Conservation (phyloP, 2,329 filamentous ascomycete species). For the Clonostachys sp. region DNA sequence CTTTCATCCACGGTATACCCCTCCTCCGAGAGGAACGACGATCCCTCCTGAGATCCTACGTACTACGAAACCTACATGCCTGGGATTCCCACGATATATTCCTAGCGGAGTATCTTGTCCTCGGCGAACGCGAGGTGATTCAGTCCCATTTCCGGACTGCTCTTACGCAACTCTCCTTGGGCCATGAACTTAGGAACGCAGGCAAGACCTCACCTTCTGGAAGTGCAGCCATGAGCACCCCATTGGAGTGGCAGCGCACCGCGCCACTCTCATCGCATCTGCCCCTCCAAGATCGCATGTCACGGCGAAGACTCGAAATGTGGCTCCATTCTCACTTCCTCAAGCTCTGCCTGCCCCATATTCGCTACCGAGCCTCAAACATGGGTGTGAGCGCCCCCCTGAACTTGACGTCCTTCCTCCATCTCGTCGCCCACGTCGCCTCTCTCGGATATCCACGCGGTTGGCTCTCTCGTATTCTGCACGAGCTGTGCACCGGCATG, state of each 20-base stretch:
- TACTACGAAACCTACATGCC: neutral
- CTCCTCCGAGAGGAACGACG: neutral
- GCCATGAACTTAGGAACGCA: neutral
- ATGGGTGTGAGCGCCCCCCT: neutral
- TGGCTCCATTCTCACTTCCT: constrained; percentile 1
- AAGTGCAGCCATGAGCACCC: neutral
- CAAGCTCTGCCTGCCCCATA: neutral
- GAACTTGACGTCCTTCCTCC: neutral
- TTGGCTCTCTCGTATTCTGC: neutral
- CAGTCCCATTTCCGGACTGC: neutral
- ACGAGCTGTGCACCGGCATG: neutral
- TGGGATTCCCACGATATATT: neutral
- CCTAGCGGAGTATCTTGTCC: neutral
- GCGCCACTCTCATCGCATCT: neutral
- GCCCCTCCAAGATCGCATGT: neutral
- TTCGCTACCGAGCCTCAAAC: neutral
- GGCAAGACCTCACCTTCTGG: neutral
- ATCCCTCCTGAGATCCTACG: neutral
- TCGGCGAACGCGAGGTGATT: neutral
- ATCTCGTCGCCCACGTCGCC: neutral
- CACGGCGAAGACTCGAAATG: neutral
- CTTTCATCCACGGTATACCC: neutral
- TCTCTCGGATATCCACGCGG: neutral
- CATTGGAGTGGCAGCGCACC: neutral
- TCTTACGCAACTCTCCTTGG: neutral